Evolutionary conservation across 345 rosid genomes (phyloP).

Genomic region (Eucalyptus pauciflora): DNA sequence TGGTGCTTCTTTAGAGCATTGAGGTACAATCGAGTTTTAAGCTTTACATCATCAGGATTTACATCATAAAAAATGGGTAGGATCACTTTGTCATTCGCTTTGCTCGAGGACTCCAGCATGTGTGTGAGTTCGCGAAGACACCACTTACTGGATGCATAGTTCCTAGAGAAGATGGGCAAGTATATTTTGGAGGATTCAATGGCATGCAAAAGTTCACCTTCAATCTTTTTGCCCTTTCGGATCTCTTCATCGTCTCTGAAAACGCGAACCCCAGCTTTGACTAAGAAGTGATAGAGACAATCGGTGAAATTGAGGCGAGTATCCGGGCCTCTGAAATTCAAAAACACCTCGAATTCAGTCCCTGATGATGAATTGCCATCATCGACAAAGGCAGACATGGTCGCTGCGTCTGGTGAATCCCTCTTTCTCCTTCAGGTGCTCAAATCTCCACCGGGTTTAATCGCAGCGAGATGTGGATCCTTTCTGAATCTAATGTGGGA

Average conservation of each 20-base stretch:
- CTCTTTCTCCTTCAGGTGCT: neutral
- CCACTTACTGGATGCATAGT: neutral
- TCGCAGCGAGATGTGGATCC: neutral
- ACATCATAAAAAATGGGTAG: neutral
- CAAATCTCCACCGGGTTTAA: neutral
- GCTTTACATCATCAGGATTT: neutral
- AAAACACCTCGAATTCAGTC: neutral
- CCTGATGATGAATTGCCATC: rapidly evolving
- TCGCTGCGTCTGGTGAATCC: rapidly evolving
- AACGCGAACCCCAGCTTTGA: neutral
- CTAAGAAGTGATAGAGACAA: neutral
- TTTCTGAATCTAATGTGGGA: neutral
- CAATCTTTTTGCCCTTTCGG: neutral
- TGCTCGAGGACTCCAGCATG: neutral
- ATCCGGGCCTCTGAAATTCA: neutral
- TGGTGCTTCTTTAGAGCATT: neutral
- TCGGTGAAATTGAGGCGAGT: neutral
- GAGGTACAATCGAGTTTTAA: neutral
- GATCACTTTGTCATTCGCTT: neutral
- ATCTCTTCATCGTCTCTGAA: neutral
- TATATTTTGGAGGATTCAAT: neutral
- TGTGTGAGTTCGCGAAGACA: neutral
- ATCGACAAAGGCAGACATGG: neutral
- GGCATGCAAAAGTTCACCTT: neutral
- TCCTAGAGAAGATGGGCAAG: neutral